phyloP scores from a whole-genome alignment of 192 early-diverging fungal genomes.

The Dimargaris verticillata region DNA sequence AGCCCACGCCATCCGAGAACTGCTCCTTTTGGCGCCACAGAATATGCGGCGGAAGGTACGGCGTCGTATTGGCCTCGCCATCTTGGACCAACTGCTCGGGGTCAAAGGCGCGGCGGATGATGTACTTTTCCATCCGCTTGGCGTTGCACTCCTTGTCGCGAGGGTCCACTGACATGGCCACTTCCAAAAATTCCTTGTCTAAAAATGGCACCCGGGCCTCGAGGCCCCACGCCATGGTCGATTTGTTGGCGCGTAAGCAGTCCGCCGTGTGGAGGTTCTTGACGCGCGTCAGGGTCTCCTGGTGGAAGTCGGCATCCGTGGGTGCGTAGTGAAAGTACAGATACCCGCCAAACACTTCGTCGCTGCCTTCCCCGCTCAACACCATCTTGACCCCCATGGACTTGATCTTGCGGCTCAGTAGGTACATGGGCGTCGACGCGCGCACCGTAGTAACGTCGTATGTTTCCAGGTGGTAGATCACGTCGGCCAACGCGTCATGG shows the following conservation, averaged over 20 bases:
- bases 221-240: constrained; percentile 98
- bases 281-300: constrained; percentile 79
- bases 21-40: constrained; percentile 99
- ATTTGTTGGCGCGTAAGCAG: constrained; percentile 96
- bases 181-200: constrained; percentile 82
- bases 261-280: constrained; percentile 96
- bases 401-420: constrained; percentile 94
- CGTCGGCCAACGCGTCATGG: constrained; percentile 83
- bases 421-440: constrained; percentile 98
- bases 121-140: constrained; percentile 83
- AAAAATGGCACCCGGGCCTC: constrained; percentile 97
- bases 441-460: constrained; percentile 98
- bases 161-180: constrained; percentile 76
- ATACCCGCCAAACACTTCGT: constrained; percentile 97
- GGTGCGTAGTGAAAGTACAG: constrained; percentile 96
- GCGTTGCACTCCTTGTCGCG: constrained; percentile 63
- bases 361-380: constrained; percentile 85
- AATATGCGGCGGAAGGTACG: constrained; percentile 76
- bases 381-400: constrained; percentile 99
- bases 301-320: constrained; percentile 59
- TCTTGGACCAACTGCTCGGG: constrained; percentile 29
- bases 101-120: constrained; percentile 92
- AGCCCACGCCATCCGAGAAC: constrained; percentile 96
- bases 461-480: constrained; percentile 94
- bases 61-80: constrained; percentile 39